Evolutionary conservation across 2,329 filamentous ascomycete species (phyloP), one percentile per base, ranked within the genome.

Genomic region (Cytospora piceae): DNA sequence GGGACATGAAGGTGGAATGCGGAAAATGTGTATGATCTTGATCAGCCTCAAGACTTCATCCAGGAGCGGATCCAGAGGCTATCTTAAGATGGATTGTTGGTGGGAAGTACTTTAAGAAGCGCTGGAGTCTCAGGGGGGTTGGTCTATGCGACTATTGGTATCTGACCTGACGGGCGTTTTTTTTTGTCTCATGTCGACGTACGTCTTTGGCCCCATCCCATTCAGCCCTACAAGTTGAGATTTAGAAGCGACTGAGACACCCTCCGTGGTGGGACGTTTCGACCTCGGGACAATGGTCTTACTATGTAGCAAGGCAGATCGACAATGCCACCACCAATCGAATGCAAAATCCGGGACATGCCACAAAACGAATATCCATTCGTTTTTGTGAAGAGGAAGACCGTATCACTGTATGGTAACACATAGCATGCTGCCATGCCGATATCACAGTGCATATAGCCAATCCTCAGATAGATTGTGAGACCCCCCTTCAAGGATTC

Each of bases 381-480:
- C 17, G 4, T 22, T 2, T 17, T 46, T 22, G 20, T n/a, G 20
- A 22, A 1, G 6, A 22, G 7, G 46, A 49, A n/a, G n/a, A 24
- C 9, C 11, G 11, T 24, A 9, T 46, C 42, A 3, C 24, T 24
- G 24, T 49, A 24, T 49, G 46, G n/a, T 14, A 9, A 24, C 12
- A 24, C 22, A 49, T 14, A n/a, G n/a, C 22, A 57, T 51, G 29
- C 53, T 22, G 3, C 37, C 22, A 22, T 52, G 39, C 29, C 14
- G 22, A 51, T 37, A 63, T 51, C 39, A 37, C 22, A 37, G 37
- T 51, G 39, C 39, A 39, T 37, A 39, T 7, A 7, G 7, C 39
- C 29, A 24, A 27, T 31, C 53, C 60, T 42, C 60, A 37, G n/a
- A 37, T 63, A 63, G 22, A 57, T 63, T 39, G 29, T n/a, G 29